phyloP scores from a whole-genome alignment of 2,329 filamentous ascomycete genomes.

The Albophoma yamanashiensis region DNA sequence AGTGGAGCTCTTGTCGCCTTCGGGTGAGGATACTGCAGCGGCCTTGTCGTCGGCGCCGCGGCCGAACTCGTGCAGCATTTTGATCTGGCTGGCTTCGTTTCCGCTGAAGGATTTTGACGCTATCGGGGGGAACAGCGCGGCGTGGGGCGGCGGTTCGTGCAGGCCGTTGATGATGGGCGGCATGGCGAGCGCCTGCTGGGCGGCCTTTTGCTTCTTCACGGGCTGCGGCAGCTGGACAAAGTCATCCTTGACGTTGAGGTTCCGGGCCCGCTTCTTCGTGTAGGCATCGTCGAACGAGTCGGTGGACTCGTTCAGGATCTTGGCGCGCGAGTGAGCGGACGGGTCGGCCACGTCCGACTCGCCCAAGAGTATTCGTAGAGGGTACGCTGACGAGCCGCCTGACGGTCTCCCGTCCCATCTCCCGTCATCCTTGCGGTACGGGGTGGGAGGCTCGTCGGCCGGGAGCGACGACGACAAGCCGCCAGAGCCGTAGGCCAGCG shows the following conservation, averaged over 20 bases:
- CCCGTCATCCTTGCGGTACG: slow-evolving; percentile 11
- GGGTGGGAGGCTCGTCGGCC: slow-evolving; percentile 8
- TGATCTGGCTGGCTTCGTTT: slow-evolving; percentile 29
- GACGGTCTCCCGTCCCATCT: slow-evolving; percentile 13
- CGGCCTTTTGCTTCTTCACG: slow-evolving; percentile 52
- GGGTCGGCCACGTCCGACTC: slow-evolving; percentile 26
- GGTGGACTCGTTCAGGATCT: slow-evolving; percentile 33
- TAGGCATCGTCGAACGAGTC: slow-evolving; percentile 32
- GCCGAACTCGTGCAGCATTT: slow-evolving; percentile 30
- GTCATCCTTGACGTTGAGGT: slow-evolving; percentile 43
- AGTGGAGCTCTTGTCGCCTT: slow-evolving; percentile 16
- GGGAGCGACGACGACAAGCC: slow-evolving; percentile 8
- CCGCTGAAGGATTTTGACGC: slow-evolving; percentile 44
- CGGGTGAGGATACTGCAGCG: slow-evolving; percentile 13
- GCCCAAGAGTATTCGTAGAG: slow-evolving; percentile 29
- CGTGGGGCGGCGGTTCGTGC: slow-evolving; percentile 49
- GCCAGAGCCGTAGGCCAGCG: slow-evolving; percentile 3
- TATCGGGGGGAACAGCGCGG: slow-evolving; percentile 54
- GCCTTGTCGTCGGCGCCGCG: slow-evolving; percentile 18
- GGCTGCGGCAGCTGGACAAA: slow-evolving; percentile 54
- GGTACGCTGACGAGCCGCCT: slow-evolving; percentile 16
- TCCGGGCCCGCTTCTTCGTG: slow-evolving; percentile 44
- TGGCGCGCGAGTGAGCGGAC: slow-evolving; percentile 29
- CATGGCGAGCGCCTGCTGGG: slow-evolving; percentile 41
- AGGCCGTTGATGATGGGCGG: slow-evolving; percentile 57